Base-by-base conservation (phyloP, 2,329 filamentous ascomycete species). In the Ramularia endophylla region DNA sequence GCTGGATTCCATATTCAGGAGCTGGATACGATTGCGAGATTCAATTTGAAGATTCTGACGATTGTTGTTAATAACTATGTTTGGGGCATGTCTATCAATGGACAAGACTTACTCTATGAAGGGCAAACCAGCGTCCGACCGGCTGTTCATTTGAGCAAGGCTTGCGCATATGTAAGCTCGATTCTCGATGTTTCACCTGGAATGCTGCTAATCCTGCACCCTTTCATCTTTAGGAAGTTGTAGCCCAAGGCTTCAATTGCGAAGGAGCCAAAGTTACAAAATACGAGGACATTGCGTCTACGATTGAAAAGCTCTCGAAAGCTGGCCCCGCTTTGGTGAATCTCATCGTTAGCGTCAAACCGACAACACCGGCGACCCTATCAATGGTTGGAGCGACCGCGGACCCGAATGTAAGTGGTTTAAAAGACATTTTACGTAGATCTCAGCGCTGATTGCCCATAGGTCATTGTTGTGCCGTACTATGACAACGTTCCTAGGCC, bases 1-100 rank as follows among this genome's bases (percentile, higher is more conserved):
- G 66, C 65, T 1, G 69, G 69, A 1, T 69, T 72, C 50, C 64
- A 72, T 43, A 55, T 71, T 31, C 63, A 64, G 39, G 68, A 71
- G 46, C 59, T 71, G 2, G 68, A 71, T 43, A 71, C 67, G 3
- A 70, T 63, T 44, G 62, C 62, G 27, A 60, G 67, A 16, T 63
- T 66, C 45, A 51, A 56, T 1, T 53, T 70, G 19, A 60, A 63
- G 5, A 56, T 72, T 5, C 36, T 71, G 28, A 71, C 68, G 0
- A 54, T 72, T 2, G 55, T 71, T 0, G 57, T 65, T 2, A 71
- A 71, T 47, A 71, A 71, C 41, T 60, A 58, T 36, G 59, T 57
- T 22, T 72, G 68, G 69, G 68, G 68, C 11, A 71, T 71, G 68
- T 64, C 59, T 19, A 52, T 58, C 5, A 63, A 66, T 7, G 68